Percentiles rank a stretch among this genome's conserved stretches.
Evolutionary conservation across 495 filamentous ascomycete genomes (phyloP).

Genomic region (Geoglossum glabrum): DNA sequence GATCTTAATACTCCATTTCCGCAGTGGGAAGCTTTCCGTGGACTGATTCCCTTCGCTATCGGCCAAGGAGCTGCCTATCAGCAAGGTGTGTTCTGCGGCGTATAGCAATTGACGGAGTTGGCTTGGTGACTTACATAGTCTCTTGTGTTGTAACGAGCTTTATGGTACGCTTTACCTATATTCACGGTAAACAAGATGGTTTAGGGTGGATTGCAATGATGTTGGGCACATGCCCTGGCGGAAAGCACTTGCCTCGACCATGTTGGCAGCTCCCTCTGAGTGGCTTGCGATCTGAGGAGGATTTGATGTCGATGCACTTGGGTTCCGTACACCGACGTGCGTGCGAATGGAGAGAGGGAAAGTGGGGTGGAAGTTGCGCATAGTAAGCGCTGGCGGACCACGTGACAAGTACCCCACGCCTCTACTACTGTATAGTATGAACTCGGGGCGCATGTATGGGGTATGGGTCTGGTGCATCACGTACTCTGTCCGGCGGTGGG

Average conservation of each 20-base stretch:
- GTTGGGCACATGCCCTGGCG: background rate
- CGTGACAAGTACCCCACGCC: background rate
- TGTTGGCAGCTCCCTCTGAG: background rate
- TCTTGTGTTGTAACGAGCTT: constrained; percentile 84
- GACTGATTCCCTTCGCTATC: constrained; percentile 42
- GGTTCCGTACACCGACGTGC: too few relatives aligned
- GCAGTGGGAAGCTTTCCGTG: constrained; percentile 78
- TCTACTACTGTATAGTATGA: background rate
- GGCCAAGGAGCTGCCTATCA: background rate
- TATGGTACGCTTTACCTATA: constrained; percentile 64
- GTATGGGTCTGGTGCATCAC: too few relatives aligned
- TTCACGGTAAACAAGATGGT: background rate
- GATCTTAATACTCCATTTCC: constrained; percentile 44
- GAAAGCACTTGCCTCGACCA: background rate
- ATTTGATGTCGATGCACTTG: background rate
- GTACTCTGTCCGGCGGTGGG: too few relatives aligned
- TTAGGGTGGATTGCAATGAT: background rate
- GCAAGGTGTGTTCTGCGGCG: background rate
- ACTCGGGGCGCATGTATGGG: too few relatives aligned
- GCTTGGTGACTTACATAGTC: constrained; percentile 44
- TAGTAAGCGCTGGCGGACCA: background rate
- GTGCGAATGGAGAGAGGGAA: background rate
- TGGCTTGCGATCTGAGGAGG: background rate
- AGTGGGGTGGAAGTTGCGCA: background rate
- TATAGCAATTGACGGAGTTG: constrained; percentile 4